Evolutionary conservation across 1,139 yeast genomes (phyloP), one percentile per base, ranked within the genome.

Genomic region (Pichia sp.): DNA sequence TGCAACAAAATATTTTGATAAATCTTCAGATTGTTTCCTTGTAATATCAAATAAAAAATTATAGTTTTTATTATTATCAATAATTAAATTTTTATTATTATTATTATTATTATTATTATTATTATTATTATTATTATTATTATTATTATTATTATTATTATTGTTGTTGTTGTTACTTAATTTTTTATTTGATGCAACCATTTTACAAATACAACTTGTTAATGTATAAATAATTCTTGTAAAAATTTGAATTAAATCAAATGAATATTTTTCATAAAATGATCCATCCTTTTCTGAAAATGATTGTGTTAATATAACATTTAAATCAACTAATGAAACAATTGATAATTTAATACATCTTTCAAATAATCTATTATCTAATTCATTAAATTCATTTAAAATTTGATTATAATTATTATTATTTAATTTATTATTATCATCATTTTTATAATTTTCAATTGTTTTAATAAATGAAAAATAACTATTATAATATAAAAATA

Each of bases 201-300:
- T 37, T 32, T 42, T 40, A 20, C 51, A 47, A 23, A 50, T 30
- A n/a, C 41, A 40, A 8, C 42, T 45, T 12, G 45, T 41, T 8
- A 50, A 26, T 4, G 47, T 47, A 25, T 41, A 51, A 10, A 52
- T 41, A 8, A 49, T 48, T 22, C 55, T 51, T 28, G 51, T 47
- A 29, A 59, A 50, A 20, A 55, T 41, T 39, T 51, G 52, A 22
- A 59, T 43, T 23, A 59, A 38, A 43, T 57, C 61, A 6, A 56
- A 46, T 3, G 58, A 51, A 45, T 42, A 48, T 34, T 49, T 47
- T 31, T 47, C 46, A 33, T 40, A 39, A 39, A 41, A 34, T 39
- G 47, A 42, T 9, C 46, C 40, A 34, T 51, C 46, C n/a, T 40
- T 34, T 28, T 51, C 55, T 5, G 53, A 44, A 31, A 49, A 51